Base-by-base conservation (phyloP, 2,329 filamentous ascomycete species). In the Phialophora macrospora region DNA sequence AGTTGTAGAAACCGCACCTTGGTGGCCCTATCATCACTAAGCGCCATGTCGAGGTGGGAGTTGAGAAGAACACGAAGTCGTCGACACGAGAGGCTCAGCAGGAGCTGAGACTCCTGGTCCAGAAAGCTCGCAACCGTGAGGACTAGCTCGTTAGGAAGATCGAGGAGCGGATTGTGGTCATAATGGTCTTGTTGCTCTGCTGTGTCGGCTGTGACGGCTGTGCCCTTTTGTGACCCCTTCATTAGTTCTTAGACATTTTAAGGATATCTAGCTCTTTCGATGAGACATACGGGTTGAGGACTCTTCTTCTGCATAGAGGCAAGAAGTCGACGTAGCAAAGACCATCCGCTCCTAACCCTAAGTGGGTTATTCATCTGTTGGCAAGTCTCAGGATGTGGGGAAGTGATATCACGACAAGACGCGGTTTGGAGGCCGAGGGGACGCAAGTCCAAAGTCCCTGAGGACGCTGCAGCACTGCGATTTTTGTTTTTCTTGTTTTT, bases 141-240 rank as follows among this genome's bases (percentile, higher is more conserved):
- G 56, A 68, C 9, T 38, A 66, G 55, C 60, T 68, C 66, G 46
- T 64, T 64, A 24, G 66, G 66, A 63, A 68, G 60, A 55, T 62
- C 60, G 57, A 68, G 63, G 46, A 68, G 52, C 55, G 46, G 34
- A 57, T 32, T 58, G 30, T 62, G 55, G 34, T 62, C 32, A 56
- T 49, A 24, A 60, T 51, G 38, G 26, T 64, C 38, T 55, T 60
- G 56, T 58, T 67, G 49, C 41, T 57, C 63, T 49, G 28, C 44
- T 22, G 63, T 60, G 46, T 41, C 32, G 58, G 51, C 60, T 59
- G 41, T 62, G 28, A 28, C 32, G 58, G 51, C 60, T 59, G 41
- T 62, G 28, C 41, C 55, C 49, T 62, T 63, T 62, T 56, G 58
- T 66, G 51, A 28, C 24, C 57, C 48, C 26, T 62, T 54, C 44